Percentiles rank a stretch among this genome's conserved stretches.
These are phyloP conservation scores for Suhomyces maxii DNA, from an alignment of 1,139 yeast species.

Conservation along the genomic window DNA sequence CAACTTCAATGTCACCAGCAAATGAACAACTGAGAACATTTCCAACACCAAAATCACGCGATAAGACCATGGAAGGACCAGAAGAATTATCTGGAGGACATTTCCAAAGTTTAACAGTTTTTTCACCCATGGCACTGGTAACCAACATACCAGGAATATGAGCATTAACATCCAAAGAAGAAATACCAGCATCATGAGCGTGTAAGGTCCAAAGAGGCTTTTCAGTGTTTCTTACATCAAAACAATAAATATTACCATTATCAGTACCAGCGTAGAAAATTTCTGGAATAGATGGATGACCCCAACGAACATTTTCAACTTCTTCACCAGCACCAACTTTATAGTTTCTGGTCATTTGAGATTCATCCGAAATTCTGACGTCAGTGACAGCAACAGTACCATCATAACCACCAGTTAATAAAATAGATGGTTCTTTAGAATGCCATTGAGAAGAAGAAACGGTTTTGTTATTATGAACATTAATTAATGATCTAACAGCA, in stretches of 20 bases:
- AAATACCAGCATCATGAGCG: slow-evolving; percentile 94
- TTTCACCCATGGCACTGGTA: slow-evolving; percentile 92
- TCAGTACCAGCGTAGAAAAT: slow-evolving; percentile 89
- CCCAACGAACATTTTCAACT: slow-evolving; percentile 81
- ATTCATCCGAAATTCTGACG: slow-evolving; percentile 72
- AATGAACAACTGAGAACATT: slow-evolving; percentile 82
- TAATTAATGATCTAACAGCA: slow-evolving; percentile 70
- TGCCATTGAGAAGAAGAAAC: slow-evolving; percentile 92
- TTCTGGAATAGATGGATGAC: slow-evolving; percentile 50
- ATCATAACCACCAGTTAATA: slow-evolving; percentile 93
- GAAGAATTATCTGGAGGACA: slow-evolving; percentile 43
- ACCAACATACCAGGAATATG: slow-evolving; percentile 73
- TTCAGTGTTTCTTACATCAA: slow-evolving; percentile 72
- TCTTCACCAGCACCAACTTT: slow-evolving; percentile 70
- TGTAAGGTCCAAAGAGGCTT: slow-evolving; percentile 92
- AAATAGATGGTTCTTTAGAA: slow-evolving; percentile 67
- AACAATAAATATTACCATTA: slow-evolving; percentile 84
- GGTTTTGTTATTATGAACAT: slow-evolving; percentile 64
- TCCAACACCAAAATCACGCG: slow-evolving; percentile 94
- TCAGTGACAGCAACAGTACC: slow-evolving; percentile 77
- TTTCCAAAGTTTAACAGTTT: slow-evolving; percentile 85
- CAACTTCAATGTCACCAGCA: slow-evolving; percentile 85
- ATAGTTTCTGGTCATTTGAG: slow-evolving; percentile 60
- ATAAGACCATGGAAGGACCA: slow-evolving; percentile 86
- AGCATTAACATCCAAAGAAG: slow-evolving; percentile 71